These are phyloP conservation scores for Clonostachys byssicola DNA, from an alignment of 2,329 filamentous ascomycete species.

Conservation along the genomic window DNA sequence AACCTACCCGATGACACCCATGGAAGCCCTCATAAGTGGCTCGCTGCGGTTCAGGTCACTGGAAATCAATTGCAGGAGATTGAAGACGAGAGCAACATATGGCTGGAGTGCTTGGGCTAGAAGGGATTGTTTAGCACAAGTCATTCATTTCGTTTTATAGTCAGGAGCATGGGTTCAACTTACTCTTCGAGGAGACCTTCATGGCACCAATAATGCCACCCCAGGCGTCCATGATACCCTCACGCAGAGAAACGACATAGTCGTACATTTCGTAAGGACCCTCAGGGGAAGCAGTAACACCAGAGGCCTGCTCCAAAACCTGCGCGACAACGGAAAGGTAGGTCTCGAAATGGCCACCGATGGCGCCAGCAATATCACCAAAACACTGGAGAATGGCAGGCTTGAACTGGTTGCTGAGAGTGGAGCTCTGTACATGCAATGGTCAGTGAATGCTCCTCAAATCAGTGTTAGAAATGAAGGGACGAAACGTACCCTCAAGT, in stretches of 20 bases:
- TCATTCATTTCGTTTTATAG: neutral
- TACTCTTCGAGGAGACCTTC: constrained; percentile 76
- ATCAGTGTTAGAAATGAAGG: constrained; percentile 16
- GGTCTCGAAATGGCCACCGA: constrained; percentile 85
- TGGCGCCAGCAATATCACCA: constrained; percentile 94
- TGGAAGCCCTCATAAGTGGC: constrained; percentile 84
- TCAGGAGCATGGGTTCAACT: constrained; percentile 22
- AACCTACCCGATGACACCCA: constrained; percentile 93
- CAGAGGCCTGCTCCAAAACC: constrained; percentile 88
- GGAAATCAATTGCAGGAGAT: constrained; percentile 76
- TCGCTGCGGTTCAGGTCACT: constrained; percentile 87
- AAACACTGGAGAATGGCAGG: constrained; percentile 97
- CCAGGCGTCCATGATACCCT: constrained; percentile 99
- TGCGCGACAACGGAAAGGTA: constrained; percentile 91
- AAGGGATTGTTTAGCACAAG: constrained; percentile 8
- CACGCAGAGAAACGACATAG: constrained; percentile 89
- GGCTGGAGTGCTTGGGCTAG: constrained; percentile 67
- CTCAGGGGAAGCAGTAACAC: constrained; percentile 73
- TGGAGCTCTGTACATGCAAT: constrained; percentile 56
- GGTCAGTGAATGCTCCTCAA: neutral
- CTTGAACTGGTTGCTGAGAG: constrained; percentile 95
- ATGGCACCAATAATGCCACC: constrained; percentile 93
- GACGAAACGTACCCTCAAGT: constrained; percentile 63
- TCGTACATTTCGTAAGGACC: constrained; percentile 93
- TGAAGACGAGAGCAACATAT: constrained; percentile 82